Base-by-base conservation (phyloP, 805 yeast genomes). In the Wickerhamiella musiphila region DNA sequence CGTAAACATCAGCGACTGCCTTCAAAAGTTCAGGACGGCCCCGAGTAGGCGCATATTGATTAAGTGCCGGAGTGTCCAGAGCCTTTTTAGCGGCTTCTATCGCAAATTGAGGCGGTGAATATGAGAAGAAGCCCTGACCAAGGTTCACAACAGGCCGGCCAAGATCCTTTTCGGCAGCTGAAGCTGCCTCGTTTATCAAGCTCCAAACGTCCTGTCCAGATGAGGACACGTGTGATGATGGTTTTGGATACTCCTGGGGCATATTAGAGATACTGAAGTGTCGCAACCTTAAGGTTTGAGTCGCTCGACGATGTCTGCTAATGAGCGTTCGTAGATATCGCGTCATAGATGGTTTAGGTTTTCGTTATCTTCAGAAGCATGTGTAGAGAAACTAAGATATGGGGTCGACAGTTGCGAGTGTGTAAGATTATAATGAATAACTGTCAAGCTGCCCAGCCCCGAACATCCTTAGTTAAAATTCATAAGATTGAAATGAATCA, bases 121-220 rank as follows among this genome's bases (percentile, higher is more conserved):
- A 90, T 2, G 94, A 82, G 61, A 90, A 90, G 57, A 90, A 90
- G 2, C 98, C 98, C 54, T 90, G 98, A 21, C 98, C 98, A 36
- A 90, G 65, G 47, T 90, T 90, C 38, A 76, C 74, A 35, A 86
- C 71, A 33, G 81, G 78, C 45, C 76, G 65, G n/a, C 82, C 83
- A 23, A 68, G 53, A 28, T 70, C 72, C 6, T 43, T 48, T 39
- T 73, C 75, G 10, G 92, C 83, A 4, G 69, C 70, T 3, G 92
- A 92, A 0, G 96, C 95, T 2, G 98, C 77, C 48, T 84, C 96
- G 51, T 90, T 90, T 55, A 92, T 79, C 42, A 90, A 59, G 2
- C 93, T 67, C 98, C 98, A 90, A 29, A 90, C 84, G 53, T 90
- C 98, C 49, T 83, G 20, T 13, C 32, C 32, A 29, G 28, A 29